A percentile compares a stretch with the other conserved stretches of the same genome.
These are phyloP conservation scores for Plectosphaerella cucumerina DNA, from an alignment of 2,329 filamentous ascomycete species.

Conservation along the genomic window DNA sequence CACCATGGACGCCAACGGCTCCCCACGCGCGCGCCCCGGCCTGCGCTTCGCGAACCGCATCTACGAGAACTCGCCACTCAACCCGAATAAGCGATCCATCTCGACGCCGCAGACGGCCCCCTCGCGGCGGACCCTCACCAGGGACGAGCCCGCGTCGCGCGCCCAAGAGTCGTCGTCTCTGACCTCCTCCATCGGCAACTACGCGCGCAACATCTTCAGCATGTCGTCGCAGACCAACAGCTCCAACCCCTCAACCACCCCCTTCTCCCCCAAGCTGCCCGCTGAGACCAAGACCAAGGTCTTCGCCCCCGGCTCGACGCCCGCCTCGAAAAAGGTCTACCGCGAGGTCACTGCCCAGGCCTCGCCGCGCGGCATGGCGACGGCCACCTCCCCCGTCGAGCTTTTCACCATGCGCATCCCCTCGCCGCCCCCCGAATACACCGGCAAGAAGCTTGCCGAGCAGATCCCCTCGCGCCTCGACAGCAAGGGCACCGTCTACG, in stretches of 20 bases:
- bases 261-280: constrained; percentile 43
- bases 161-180: constrained; percentile 28
- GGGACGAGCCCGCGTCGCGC: constrained; percentile 29
- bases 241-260: constrained; percentile 21
- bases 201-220: constrained; percentile 36
- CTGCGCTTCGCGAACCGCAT: constrained; percentile 40
- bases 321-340: constrained; percentile 35
- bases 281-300: constrained; percentile 41
- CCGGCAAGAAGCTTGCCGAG: constrained; percentile 49
- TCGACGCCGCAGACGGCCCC: constrained; percentile 33
- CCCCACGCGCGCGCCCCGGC: constrained; percentile 33
- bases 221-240: constrained; percentile 26
- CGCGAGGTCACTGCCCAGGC: constrained; percentile 43
- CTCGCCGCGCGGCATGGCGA: constrained; percentile 44
- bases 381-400: constrained; percentile 44
- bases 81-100: constrained; percentile 24
- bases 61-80: constrained; percentile 32
- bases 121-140: constrained; percentile 29
- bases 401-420: constrained; percentile 56
- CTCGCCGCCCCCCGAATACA: constrained; percentile 51
- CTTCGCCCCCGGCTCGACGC: constrained; percentile 41
- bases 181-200: constrained; percentile 14
- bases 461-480: constrained; percentile 50
- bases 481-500: constrained; percentile 51
- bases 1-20: constrained; percentile 21